These are phyloP conservation scores for Aspergillus sojae DNA, from an alignment of 2,329 filamentous ascomycete genomes.

Conservation along the genomic window DNA sequence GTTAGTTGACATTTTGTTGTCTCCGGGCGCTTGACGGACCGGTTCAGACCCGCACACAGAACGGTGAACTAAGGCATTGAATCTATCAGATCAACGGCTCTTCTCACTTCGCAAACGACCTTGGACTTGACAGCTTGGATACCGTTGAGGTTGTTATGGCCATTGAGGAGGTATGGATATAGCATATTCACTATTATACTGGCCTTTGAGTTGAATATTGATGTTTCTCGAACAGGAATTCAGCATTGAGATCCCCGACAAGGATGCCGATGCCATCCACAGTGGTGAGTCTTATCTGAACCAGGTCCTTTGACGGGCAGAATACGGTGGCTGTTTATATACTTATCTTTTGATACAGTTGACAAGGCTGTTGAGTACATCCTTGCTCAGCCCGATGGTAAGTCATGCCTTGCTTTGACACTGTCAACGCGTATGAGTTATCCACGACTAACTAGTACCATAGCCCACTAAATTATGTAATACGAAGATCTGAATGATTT, in stretches of 20 bases:
- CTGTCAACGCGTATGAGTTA: neutral
- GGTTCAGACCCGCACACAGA: neutral
- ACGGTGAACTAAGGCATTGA: constrained; percentile 25
- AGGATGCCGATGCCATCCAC: constrained; percentile 92
- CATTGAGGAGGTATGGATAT: constrained; percentile 80
- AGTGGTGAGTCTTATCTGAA: constrained; percentile 68
- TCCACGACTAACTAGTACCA: constrained; percentile 19
- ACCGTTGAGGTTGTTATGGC: constrained; percentile 99
- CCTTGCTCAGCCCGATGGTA: constrained; percentile 86
- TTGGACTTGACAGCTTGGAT: constrained; percentile 94
- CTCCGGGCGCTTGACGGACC: neutral
- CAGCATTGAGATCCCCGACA: constrained; percentile 97
- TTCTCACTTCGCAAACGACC: constrained; percentile 95
- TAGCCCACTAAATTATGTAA: constrained; percentile 42
- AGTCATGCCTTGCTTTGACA: constrained; percentile 46
- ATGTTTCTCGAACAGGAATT: constrained; percentile 58
- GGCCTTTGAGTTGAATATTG: constrained; percentile 10
- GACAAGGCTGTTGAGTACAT: constrained; percentile 96
- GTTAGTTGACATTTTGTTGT: constrained; percentile 26
- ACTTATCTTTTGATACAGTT: constrained; percentile 57
- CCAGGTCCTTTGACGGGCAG: neutral
- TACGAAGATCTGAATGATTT: constrained; percentile 28
- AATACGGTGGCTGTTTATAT: constrained; percentile 10
- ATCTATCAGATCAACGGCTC: constrained; percentile 70
- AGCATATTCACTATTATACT: constrained; percentile 12